A percentile compares a stretch with the other conserved stretches of the same genome.
These are phyloP conservation scores for Monilinia laxa DNA, from an alignment of 2,329 filamentous ascomycete species.

Conservation along the genomic window DNA sequence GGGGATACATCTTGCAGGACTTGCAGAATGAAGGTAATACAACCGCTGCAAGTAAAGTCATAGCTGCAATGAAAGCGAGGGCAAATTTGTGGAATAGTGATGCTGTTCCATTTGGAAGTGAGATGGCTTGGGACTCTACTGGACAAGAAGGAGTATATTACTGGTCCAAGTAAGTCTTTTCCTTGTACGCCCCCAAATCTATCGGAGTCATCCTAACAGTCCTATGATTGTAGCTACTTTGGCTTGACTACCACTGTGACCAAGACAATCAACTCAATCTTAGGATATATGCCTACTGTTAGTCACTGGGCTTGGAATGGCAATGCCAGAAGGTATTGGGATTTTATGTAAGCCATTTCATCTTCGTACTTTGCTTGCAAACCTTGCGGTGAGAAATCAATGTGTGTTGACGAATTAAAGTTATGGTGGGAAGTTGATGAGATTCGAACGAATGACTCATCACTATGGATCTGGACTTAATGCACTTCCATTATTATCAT, in stretches of 20 bases:
- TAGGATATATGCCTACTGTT: constrained; percentile 57
- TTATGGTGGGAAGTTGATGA: constrained; percentile 40
- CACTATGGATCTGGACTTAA: constrained; percentile 62
- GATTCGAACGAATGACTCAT: constrained; percentile 53
- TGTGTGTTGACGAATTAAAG: neutral
- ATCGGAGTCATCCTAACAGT: neutral
- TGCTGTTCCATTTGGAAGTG: constrained; percentile 56
- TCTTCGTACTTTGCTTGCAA: neutral
- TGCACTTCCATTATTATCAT: constrained; percentile 52
- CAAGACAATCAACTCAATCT: constrained; percentile 56
- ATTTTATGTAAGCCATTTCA: constrained; percentile 44
- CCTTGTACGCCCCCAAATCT: too few species aligned
- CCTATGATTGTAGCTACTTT: constrained; percentile 45
- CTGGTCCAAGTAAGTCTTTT: constrained; percentile 45
- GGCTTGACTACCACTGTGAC: constrained; percentile 46
- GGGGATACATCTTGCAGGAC: constrained; percentile 53
- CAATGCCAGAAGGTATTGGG: constrained; percentile 50
- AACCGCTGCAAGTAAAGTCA: constrained; percentile 44
- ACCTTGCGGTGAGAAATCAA: neutral
- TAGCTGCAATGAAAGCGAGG: constrained; percentile 49
- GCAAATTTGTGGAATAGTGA: constrained; percentile 52
- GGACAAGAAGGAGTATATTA: constrained; percentile 62
- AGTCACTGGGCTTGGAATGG: constrained; percentile 64
- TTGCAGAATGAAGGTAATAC: constrained; percentile 49
- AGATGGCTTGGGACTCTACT: constrained; percentile 63